These are phyloP conservation scores for Diaporthe longicolla DNA, from an alignment of 2,329 filamentous ascomycete genomes.

Conservation along the genomic window DNA sequence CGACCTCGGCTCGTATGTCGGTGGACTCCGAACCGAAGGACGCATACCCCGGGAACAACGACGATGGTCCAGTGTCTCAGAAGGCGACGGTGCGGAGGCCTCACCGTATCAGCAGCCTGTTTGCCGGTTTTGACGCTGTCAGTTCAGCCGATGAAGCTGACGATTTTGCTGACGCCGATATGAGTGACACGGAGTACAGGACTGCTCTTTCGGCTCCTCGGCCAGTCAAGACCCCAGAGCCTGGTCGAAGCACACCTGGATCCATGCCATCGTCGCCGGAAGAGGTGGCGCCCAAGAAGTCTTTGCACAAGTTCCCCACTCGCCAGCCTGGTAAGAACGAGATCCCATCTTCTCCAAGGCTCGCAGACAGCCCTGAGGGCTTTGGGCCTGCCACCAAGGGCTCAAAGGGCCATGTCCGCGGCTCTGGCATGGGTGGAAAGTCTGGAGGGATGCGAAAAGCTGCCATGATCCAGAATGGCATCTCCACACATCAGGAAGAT, in stretches of 20 bases:
- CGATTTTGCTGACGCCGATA: conserved; percentile 72
- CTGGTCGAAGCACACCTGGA: conserved; percentile 28
- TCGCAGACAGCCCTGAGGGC: conserved; percentile 51
- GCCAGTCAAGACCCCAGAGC: conserved; percentile 52
- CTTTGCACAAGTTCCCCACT: conserved; percentile 45
- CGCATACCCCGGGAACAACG: conserved; percentile 83
- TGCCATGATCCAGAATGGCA: conserved; percentile 85
- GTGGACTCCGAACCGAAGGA: conserved; percentile 66
- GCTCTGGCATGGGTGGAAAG: conserved; percentile 57
- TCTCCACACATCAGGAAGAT: conserved; percentile 77
- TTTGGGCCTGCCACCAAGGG: conserved; percentile 41
- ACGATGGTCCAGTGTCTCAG: conserved; percentile 80
- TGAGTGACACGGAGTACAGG: conserved; percentile 77
- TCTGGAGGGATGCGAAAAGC: conserved; percentile 80
- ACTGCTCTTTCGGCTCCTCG: conserved; percentile 76
- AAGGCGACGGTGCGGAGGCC: conserved; percentile 76
- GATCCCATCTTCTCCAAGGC: conserved; percentile 60
- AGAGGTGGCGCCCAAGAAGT: conserved; percentile 51
- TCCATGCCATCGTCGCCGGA: conserved; percentile 59
- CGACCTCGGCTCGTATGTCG: conserved; percentile 62
- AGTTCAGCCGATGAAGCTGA: conserved; percentile 76
- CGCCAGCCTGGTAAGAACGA: conserved; percentile 57
- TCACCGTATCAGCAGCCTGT: conserved; percentile 85
- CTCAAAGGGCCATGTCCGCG: conserved; percentile 46
- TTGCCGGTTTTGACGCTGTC: conserved; percentile 83